Evolutionary conservation across 352 stramenopile species (phyloP).

Genomic region (Pythium brassicae): DNA sequence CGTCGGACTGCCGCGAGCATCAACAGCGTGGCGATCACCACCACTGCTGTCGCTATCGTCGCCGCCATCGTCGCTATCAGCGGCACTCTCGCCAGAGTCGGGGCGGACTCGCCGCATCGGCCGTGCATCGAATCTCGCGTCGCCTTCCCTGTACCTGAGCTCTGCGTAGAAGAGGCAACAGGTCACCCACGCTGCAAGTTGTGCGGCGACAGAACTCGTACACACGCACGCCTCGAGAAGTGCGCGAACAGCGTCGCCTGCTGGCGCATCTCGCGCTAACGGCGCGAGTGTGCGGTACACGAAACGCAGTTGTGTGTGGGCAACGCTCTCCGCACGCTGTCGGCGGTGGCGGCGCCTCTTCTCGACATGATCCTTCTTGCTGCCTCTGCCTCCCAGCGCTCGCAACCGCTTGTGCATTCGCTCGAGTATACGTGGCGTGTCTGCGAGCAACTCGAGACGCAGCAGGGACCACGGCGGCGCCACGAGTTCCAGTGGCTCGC

Average conservation of each 20-base stretch:
- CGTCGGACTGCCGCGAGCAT: background rate
- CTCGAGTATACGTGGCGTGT: constrained; percentile 21
- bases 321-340: constrained; percentile 10
- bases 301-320: constrained; percentile 30
- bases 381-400: constrained; percentile 19
- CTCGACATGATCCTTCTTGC: constrained; percentile 1
- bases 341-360: background rate
- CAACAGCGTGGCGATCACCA: background rate
- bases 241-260: background rate
- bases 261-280: constrained; percentile 13
- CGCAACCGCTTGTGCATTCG: constrained; percentile 38
- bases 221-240: constrained; percentile 14
- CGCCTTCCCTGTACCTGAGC: background rate
- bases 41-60: background rate
- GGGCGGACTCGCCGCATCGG: too few species aligned
- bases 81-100: background rate
- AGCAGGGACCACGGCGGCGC: constrained; percentile 45
- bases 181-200: constrained; percentile 38
- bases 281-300: constrained; percentile 25
- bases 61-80: background rate
- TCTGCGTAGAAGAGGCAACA: constrained; percentile 27
- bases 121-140: too few species aligned
- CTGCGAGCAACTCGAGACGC: constrained; percentile 41
- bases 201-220: constrained; percentile 42
- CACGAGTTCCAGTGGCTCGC: constrained; percentile 14